These are phyloP conservation scores for Acanthamoeba sp. DNA, from an alignment of 208 protist species.

Conservation along the genomic window DNA sequence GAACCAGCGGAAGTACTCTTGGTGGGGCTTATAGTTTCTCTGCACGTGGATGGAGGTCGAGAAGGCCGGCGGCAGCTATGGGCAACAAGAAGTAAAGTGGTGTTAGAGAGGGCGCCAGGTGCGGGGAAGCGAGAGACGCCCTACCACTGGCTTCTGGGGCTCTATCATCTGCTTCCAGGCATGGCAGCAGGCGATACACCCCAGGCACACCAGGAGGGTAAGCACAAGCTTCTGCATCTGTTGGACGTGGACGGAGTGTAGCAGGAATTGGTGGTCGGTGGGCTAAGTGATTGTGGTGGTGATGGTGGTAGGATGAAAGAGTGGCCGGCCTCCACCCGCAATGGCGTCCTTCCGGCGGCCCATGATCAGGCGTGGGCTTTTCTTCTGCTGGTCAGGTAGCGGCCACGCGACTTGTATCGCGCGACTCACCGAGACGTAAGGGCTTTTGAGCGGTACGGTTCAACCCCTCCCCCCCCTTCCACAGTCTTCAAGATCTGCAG, in stretches of 20 bases:
- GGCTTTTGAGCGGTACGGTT: no score
- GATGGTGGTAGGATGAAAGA: not conserved
- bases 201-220: not conserved
- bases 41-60: slow-evolving; percentile 34
- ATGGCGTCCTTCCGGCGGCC: no score
- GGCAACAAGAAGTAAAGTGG: no score
- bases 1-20: slow-evolving; percentile 71
- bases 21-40: slow-evolving; percentile 62
- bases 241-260: no score
- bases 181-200: not conserved
- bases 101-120: not conserved
- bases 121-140: not conserved
- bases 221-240: slow-evolving; percentile 1
- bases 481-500: no score
- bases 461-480: no score
- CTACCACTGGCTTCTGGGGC: not conserved
- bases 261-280: no score
- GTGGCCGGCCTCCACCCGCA: no score
- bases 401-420: not conserved
- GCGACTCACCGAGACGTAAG: not conserved
- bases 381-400: not conserved
- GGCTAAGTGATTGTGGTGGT: not conserved
- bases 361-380: not conserved
- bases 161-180: not conserved
- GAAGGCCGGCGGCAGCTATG: slow-evolving; percentile 48